A percentile compares a stretch with the other conserved stretches of the same genome.
These are phyloP conservation scores for Xerophyta viscosa DNA, from an alignment of 106 monocot genomes.

Conservation along the genomic window DNA sequence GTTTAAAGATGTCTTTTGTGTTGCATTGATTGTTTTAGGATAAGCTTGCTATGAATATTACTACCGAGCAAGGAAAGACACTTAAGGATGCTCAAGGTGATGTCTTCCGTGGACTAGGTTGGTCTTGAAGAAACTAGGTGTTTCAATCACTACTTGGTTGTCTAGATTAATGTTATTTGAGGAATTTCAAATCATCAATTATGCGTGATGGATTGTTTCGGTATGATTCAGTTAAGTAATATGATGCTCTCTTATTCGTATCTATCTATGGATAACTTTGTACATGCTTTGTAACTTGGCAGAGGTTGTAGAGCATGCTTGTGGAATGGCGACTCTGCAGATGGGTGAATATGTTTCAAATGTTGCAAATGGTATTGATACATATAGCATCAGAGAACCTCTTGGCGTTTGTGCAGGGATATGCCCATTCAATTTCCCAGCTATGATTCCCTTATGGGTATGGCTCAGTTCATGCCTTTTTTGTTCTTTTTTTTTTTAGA, in stretches of 20 bases:
- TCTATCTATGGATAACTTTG: no score
- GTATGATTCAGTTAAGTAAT: no score
- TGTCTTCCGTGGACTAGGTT: constrained; percentile 96
- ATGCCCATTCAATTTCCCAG: constrained; percentile 98
- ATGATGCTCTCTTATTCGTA: no score
- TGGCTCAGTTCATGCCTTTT: no score
- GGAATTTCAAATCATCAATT: no score
- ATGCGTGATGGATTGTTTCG: no score
- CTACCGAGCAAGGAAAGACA: constrained; percentile 93
- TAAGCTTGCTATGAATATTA: constrained; percentile 88
- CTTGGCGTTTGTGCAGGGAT: constrained; percentile 99
- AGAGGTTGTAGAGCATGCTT: constrained; percentile 99
- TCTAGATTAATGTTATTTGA: no score
- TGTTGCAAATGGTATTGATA: constrained; percentile 83
- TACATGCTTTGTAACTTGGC: constrained; percentile 7
- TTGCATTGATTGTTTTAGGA: constrained; percentile 41
- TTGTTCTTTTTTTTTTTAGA: no score
- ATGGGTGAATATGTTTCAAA: constrained; percentile 95
- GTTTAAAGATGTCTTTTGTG: background rate
- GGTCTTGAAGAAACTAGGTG: constrained; percentile 15
- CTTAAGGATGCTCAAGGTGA: constrained; percentile 88
- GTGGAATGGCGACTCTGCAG: constrained; percentile 93
- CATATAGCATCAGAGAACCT: constrained; percentile 89
- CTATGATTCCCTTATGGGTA: constrained; percentile 99
- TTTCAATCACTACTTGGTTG: no score